Conservation (phyloP, 441 rosid species). For the Corymbia citriodora region DNA sequence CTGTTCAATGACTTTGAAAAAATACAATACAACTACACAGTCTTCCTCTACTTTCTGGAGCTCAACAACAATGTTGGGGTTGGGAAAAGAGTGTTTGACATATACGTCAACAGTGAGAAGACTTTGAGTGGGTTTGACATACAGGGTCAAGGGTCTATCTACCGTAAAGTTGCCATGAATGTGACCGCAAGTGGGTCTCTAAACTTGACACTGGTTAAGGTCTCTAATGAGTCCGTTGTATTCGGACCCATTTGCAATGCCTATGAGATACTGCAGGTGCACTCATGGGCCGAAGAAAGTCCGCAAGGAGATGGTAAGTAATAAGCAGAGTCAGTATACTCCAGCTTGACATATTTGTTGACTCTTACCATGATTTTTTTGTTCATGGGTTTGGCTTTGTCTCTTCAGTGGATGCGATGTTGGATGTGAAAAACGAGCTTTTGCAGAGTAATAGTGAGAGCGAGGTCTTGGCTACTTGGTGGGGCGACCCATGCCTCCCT, state of each 20-base stretch:
- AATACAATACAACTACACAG: slow-evolving; percentile 27
- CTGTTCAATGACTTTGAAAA: slow-evolving; percentile 24
- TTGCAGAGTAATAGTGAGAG: slow-evolving; percentile 20
- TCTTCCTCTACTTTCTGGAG: slow-evolving; percentile 64
- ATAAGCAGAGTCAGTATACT: not conserved
- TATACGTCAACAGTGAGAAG: slow-evolving; percentile 35
- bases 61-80: slow-evolving; percentile 19
- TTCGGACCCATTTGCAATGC: slow-evolving; percentile 67
- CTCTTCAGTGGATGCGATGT: slow-evolving; percentile 34
- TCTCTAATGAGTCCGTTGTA: slow-evolving; percentile 17
- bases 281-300: slow-evolving; percentile 26
- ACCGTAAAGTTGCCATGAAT: slow-evolving; percentile 23
- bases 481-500: slow-evolving; percentile 69
- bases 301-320: slow-evolving; percentile 38
- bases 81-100: slow-evolving; percentile 49
- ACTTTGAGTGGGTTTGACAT: slow-evolving; percentile 32
- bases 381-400: not conserved
- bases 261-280: slow-evolving; percentile 54
- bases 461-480: slow-evolving; percentile 37
- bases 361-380: not conserved
- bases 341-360: not conserved
- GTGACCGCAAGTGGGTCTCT: slow-evolving; percentile 36
- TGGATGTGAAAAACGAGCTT: slow-evolving; percentile 28
- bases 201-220: slow-evolving; percentile 52
- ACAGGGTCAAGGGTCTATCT: slow-evolving; percentile 28